Percentiles rank a stretch among this genome's conserved stretches.
Conservation (phyloP, 768 basidiomycete genomes). For the Leccinum boreale region DNA sequence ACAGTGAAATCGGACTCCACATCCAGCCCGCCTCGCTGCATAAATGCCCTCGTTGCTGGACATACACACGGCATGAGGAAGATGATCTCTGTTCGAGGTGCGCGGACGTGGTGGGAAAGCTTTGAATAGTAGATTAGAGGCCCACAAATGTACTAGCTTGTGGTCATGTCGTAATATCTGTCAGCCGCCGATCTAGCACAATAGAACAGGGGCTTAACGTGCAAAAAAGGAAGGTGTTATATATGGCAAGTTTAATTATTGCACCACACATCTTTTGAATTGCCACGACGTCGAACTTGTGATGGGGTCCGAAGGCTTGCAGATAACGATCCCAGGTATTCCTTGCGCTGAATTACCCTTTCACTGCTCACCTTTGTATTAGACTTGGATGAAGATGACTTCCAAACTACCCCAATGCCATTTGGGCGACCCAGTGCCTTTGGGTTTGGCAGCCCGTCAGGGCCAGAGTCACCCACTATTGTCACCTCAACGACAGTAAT, state of each 20-base stretch:
- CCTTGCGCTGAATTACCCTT: background rate
- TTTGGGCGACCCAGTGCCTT: conserved; percentile 62
- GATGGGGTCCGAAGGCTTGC: conserved; percentile 40
- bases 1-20: conserved; percentile 40
- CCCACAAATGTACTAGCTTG: background rate
- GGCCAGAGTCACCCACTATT: conserved; percentile 64
- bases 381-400: conserved; percentile 83
- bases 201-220: conserved; percentile 8
- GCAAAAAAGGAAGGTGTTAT: conserved; percentile 8
- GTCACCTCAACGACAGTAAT: conserved; percentile 45
- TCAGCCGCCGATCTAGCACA: background rate
- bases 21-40: conserved; percentile 55
- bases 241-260: background rate
- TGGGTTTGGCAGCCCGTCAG: conserved; percentile 47
- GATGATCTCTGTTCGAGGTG: conserved; percentile 70
- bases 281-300: conserved; percentile 1
- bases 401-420: conserved; percentile 55
- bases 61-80: conserved; percentile 50
- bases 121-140: conserved; percentile 3
- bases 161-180: background rate
- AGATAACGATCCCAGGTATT: conserved; percentile 48
- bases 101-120: conserved; percentile 17
- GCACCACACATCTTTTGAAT: background rate
- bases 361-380: conserved; percentile 5
- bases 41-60: conserved; percentile 95